Base-by-base conservation (phyloP, 2,329 filamentous ascomycete genomes). In the Cyphellophora attinorum region DNA sequence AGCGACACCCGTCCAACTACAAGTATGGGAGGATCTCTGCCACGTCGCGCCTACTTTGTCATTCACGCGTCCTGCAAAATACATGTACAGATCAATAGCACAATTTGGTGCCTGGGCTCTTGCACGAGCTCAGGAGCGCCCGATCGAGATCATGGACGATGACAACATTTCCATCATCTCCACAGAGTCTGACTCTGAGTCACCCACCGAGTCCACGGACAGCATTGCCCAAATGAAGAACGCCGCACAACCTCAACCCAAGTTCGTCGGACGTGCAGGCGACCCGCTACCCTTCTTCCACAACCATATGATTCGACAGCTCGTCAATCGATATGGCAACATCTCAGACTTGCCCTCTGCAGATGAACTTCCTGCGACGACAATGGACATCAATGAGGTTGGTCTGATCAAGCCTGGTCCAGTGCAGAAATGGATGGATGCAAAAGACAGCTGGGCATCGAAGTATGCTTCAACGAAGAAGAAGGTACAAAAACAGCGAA, bases 21-120 rank as follows among this genome's bases (percentile, higher is more conserved):
- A 96, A 55, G 80, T 96, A 2, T 96, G 89, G 88, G 89, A 96
- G 38, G 83, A 94, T 49, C 65, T 96, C 3, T 96, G 91, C 51
- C 89, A 96, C 53, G 88, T 93, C 5, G 79, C 81, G 1, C 85
- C 89, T 1, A 95, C 88, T 0, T 68, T 96, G n/a, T 93, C 85
- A 50, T 96, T 94, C 56, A 96, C 89, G 0, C 74, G 80, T n/a
- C 91, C 91, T 1, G 91, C 89, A 29, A 96, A 96, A 56, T 83
- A 82, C 60, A 95, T 96, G 86, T 96, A 85, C 55, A 75, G 89
- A 31, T 84, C 85, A 2, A 77, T 95, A 34, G 83, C 91, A 0
- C 89, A 95, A 48, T 96, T 98, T 51, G 82, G 86, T 2, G 85
- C 88, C 0, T 96, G 88, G 88, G 81, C 82, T 0, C 68, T 95